A percentile compares a stretch with the other conserved stretches of the same genome.
Evolutionary conservation across 2,329 filamentous ascomycete genomes (phyloP).

Genomic region (Scedosporium dehoogii): DNA sequence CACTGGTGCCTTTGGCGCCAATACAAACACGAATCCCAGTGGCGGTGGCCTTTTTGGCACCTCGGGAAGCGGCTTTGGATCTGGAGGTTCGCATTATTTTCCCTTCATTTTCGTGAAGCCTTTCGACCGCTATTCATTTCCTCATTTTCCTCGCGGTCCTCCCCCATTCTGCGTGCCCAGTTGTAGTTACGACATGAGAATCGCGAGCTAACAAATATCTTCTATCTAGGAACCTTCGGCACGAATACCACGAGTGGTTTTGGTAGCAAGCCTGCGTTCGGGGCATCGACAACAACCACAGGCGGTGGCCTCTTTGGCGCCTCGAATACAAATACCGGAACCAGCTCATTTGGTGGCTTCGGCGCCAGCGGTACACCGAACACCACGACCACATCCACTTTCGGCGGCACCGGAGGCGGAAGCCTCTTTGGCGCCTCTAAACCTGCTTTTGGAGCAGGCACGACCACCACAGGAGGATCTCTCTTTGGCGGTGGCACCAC

Average conservation of each 20-base stretch:
- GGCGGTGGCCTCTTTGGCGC: constrained; percentile 37
- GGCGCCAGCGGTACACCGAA: constrained; percentile 18
- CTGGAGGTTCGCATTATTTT: constrained; percentile 18
- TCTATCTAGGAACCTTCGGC: constrained; percentile 24
- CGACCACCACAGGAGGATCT: constrained; percentile 28
- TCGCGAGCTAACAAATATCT: not conserved
- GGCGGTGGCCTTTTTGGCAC: constrained; percentile 36
- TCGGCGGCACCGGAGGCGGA: constrained; percentile 32
- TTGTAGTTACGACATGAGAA: not conserved
- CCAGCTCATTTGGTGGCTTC: constrained; percentile 31
- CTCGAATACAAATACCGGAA: constrained; percentile 24
- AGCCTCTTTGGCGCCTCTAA: constrained; percentile 47
- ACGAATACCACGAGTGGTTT: constrained; percentile 24
- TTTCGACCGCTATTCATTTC: constrained; percentile 9
- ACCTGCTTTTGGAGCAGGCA: constrained; percentile 32
- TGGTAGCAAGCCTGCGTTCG: constrained; percentile 42
- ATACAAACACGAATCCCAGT: constrained; percentile 14
- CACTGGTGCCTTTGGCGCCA: constrained; percentile 32
- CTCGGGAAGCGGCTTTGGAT: constrained; percentile 25
- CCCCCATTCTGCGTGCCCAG: not conserved
- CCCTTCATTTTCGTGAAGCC: constrained; percentile 6
- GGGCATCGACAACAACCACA: constrained; percentile 28
- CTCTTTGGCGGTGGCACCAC: constrained; percentile 36
- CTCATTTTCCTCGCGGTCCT: constrained; percentile 7
- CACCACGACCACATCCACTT: constrained; percentile 23